These are phyloP conservation scores for Radiomyces spectabilis DNA, from an alignment of 192 early-diverging fungal species.

Conservation along the genomic window DNA sequence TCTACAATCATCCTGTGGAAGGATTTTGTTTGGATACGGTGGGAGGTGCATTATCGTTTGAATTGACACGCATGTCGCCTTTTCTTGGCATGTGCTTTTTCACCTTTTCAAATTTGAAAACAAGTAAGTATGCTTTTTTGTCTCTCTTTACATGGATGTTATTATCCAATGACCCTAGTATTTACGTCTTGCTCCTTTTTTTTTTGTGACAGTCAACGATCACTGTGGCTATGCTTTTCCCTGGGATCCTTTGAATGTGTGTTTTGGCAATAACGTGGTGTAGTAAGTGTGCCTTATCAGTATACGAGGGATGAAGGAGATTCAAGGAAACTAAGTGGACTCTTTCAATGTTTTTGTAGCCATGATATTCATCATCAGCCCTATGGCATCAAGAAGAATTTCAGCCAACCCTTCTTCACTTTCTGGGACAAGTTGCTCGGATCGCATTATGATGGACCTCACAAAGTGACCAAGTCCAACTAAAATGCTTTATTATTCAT, in stretches of 20 bases:
- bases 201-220: slow-evolving; percentile 52
- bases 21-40: slow-evolving; percentile 70
- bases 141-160: not conserved
- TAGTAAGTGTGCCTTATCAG: slow-evolving; percentile 56
- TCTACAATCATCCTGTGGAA: slow-evolving; percentile 82
- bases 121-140: slow-evolving; percentile 20
- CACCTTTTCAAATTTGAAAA: slow-evolving; percentile 67
- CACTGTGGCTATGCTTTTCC: slow-evolving; percentile 76
- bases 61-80: slow-evolving; percentile 64
- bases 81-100: slow-evolving; percentile 59
- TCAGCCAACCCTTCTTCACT: slow-evolving; percentile 70
- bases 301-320: not conserved
- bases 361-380: slow-evolving; percentile 55
- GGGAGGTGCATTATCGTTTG: slow-evolving; percentile 56
- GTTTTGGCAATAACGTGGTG: slow-evolving; percentile 63
- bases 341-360: slow-evolving; percentile 14
- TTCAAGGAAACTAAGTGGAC: slow-evolving; percentile 11
- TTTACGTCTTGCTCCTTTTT: not conserved
- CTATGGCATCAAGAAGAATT: slow-evolving; percentile 53
- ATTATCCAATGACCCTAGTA: not conserved
- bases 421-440: slow-evolving; percentile 64
- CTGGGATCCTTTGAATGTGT: slow-evolving; percentile 59
- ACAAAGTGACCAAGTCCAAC: no score
- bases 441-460: slow-evolving; percentile 9
- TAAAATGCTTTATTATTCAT: no score